phyloP scores from a whole-genome alignment of 345 rosid species.

The Melaleuca alternifolia region DNA sequence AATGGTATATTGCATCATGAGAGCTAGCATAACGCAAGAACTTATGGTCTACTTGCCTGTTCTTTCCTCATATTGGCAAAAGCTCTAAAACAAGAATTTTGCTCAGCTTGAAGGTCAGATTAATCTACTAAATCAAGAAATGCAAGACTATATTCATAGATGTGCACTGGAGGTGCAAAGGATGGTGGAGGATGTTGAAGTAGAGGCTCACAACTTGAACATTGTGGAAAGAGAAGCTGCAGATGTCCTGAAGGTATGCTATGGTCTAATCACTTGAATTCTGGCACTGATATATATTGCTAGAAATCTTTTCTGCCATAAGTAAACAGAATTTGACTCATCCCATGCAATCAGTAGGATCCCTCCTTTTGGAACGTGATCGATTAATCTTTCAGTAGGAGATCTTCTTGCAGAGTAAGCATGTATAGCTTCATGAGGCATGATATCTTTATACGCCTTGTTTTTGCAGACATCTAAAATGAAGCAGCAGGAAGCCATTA shows the following conservation, averaged over 20 bases:
- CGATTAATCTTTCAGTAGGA: background rate
- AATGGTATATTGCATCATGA: background rate
- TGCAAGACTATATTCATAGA: conserved; percentile 25
- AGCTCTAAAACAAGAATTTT: background rate
- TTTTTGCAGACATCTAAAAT: conserved; percentile 22
- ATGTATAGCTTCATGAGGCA: background rate
- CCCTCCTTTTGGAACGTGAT: background rate
- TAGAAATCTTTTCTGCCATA: background rate
- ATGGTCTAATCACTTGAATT: background rate
- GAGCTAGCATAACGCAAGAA: background rate
- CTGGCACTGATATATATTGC: background rate
- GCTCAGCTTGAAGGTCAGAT: conserved; percentile 45
- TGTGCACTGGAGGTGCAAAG: conserved; percentile 51
- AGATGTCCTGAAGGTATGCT: conserved; percentile 45
- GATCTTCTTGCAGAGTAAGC: background rate
- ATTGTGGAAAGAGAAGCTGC: conserved; percentile 65
- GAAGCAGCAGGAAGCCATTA: conserved; percentile 50
- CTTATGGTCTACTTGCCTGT: background rate
- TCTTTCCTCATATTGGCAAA: background rate
- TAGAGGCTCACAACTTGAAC: conserved; percentile 38
- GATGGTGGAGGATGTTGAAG: conserved; percentile 40
- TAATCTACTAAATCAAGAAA: conserved; percentile 44
- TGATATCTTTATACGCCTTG: background rate
- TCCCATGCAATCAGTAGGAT: background rate
- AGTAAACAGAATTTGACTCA: background rate